These are phyloP conservation scores for Nothopassalora personata DNA, from an alignment of 2,329 filamentous ascomycete species.

Conservation along the genomic window DNA sequence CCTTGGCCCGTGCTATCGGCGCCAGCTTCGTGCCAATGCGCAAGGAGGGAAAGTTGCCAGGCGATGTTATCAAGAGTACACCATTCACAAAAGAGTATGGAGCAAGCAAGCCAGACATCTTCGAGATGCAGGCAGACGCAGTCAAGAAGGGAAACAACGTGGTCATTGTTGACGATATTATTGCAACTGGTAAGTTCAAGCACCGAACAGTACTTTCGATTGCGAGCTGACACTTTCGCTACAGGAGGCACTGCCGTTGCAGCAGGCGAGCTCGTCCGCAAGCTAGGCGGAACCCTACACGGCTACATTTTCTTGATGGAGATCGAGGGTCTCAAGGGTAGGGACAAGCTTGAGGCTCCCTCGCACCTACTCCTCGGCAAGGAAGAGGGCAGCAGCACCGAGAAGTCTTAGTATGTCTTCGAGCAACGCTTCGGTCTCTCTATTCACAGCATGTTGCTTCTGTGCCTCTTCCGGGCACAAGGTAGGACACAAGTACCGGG, in stretches of 20 bases:
- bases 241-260: conserved; percentile 85
- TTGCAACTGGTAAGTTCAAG: conserved; percentile 73
- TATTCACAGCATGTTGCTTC: neutral
- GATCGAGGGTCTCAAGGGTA: conserved; percentile 85
- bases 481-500: neutral
- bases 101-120: conserved; percentile 64
- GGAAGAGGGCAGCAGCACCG: conserved; percentile 34
- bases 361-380: conserved; percentile 71
- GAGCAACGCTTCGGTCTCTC: neutral
- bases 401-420: neutral
- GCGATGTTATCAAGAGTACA: conserved; percentile 70
- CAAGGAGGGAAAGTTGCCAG: conserved; percentile 94
- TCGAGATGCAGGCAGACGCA: conserved; percentile 88
- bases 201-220: neutral
- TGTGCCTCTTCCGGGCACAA: neutral
- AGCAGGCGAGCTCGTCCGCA: conserved; percentile 76
- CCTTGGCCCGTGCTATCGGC: conserved; percentile 74
- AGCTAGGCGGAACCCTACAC: conserved; percentile 78
- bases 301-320: conserved; percentile 96
- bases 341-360: conserved; percentile 79
- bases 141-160: conserved; percentile 84
- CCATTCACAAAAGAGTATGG: conserved; percentile 95
- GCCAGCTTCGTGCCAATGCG: conserved; percentile 87
- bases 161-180: conserved; percentile 93
- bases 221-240: conserved; percentile 1